phyloP scores from a whole-genome alignment of 176 grass and related monocot species.

The Triticum monococcum region DNA sequence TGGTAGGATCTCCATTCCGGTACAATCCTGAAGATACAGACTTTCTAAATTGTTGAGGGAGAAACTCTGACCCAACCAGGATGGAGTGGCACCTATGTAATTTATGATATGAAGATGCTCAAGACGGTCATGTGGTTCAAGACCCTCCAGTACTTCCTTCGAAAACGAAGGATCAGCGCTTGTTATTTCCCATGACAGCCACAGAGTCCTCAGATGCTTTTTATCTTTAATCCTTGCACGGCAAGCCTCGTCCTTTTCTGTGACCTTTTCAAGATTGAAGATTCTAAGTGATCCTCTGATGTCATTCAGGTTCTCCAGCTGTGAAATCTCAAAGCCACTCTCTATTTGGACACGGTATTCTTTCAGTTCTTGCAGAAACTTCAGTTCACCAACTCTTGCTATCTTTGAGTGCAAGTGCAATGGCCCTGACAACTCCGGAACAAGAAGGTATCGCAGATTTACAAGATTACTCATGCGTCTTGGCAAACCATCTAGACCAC shows the following conservation, averaged over 20 bases:
- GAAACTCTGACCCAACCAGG: background rate
- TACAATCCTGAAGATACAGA: slow-evolving; percentile 13
- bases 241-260: slow-evolving; percentile 3
- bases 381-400: slow-evolving; percentile 28
- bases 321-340: slow-evolving; percentile 22
- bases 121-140: background rate
- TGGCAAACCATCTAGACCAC: too few relatives aligned
- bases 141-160: background rate
- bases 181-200: slow-evolving; percentile 12
- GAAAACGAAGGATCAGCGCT: background rate
- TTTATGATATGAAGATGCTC: background rate
- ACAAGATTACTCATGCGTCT: too few relatives aligned
- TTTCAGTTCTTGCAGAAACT: slow-evolving; percentile 35
- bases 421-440: background rate
- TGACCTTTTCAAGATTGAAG: slow-evolving; percentile 20
- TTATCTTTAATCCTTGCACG: slow-evolving; percentile 36
- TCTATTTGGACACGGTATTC: slow-evolving; percentile 15
- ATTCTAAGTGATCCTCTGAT: slow-evolving; percentile 41
- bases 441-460: background rate
- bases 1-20: background rate
- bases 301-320: slow-evolving; percentile 31
- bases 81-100: background rate
- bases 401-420: slow-evolving; percentile 21
- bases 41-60: background rate
- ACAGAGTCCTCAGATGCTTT: slow-evolving; percentile 27